Base-by-base conservation (phyloP, 1,284 basidiomycete genomes). In the Naganishia liquefaciens region DNA sequence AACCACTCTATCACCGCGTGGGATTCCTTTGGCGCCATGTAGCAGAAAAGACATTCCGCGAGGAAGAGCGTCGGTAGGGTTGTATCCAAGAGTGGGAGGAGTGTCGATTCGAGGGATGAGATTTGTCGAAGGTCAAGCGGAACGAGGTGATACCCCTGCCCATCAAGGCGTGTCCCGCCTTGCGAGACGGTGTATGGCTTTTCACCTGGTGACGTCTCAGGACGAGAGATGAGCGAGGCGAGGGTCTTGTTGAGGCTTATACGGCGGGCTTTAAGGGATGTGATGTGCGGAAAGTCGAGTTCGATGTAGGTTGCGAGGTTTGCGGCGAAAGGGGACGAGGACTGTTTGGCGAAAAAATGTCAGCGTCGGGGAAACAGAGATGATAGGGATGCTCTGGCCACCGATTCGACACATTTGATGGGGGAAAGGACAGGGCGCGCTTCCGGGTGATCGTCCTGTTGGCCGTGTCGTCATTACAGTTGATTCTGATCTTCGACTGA, bases 41-140 rank as follows among this genome's bases (percentile, higher is more conserved):
- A 97, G n/a, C 87, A 90, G 65, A 95, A 83, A 3, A 96, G 89
- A 70, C 93, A 95, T 81, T 97, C 93, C 66, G 91, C 91, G 10
- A 97, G 79, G 21, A 95, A 81, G 1, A 97, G 83, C 0, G 91
- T 93, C 1, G 92, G 91, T 5, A 86, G 73, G 0, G 79, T 69
- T 0, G 84, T 80, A n/a, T 87, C 86, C n/a, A 93, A 80, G 3
- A 87, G 69, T 0, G 73, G 73, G 3, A 72, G 65, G 2, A 78
- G 52, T 0, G 66, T 43, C 1, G 53, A 37, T 15, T 68, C 37
- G 10, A 75, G 62, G 21, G 74, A 30, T 80, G 75, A 7, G 78
- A 68, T 63, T 4, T 82, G 77, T 37, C 91, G 86, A 19, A 94
- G 83, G 75, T 95, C 92, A 10, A 83, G 82, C 0, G 91, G 85